Base-by-base conservation (phyloP, 2,329 filamentous ascomycete species). In the Stagonosporopsis chrysanthemi region DNA sequence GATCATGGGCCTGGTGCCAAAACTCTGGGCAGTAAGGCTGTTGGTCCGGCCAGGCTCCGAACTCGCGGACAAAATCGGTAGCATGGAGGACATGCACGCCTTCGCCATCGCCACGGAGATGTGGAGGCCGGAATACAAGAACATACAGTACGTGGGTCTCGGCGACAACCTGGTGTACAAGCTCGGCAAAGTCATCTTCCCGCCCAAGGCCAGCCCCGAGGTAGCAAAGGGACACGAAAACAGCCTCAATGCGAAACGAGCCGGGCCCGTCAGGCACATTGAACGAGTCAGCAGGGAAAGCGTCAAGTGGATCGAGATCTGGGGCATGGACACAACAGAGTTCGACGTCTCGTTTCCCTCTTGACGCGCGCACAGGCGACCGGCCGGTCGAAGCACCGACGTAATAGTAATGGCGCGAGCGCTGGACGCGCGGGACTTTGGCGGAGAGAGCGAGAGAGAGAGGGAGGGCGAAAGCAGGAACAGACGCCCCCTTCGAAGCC, bases 231-330 rank as follows among this genome's bases (percentile, higher is more conserved):
- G 63, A 0, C 60, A 64, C 15, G 62, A 69, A 2, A 73, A 70
- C 28, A 66, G 56, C 14, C 36, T 75, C 17, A 70, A 68, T 46
- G 71, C 66, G 17, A 67, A 50, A 54, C 62, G 62, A 39, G 56
- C 65, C 14, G 72, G 74, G 3, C 72, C 73, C 0, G 56, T 69
- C 8, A 57, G 74, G 38, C 67, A 67, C 17, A 63, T 82, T 6
- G 69, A 67, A 28, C 38, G 66, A 41, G 67, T 76, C 1, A 64
- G 61, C n/a, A 56, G 62, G 53, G 74, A 75, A 5, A 76, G 73
- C 38, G 77, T 80, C 1, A 68, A 73, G 43, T 64, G 78, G 56
- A 67, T 79, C 24, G 79, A 80, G 52, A 80, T 82, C 41, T 82
- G 78, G 78, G 72, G 75, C 1, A 60, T 80, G 71, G 80, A 82